These are phyloP conservation scores for Cyphellophora europaea DNA, from an alignment of 2,329 filamentous ascomycete genomes.

Conservation along the genomic window DNA sequence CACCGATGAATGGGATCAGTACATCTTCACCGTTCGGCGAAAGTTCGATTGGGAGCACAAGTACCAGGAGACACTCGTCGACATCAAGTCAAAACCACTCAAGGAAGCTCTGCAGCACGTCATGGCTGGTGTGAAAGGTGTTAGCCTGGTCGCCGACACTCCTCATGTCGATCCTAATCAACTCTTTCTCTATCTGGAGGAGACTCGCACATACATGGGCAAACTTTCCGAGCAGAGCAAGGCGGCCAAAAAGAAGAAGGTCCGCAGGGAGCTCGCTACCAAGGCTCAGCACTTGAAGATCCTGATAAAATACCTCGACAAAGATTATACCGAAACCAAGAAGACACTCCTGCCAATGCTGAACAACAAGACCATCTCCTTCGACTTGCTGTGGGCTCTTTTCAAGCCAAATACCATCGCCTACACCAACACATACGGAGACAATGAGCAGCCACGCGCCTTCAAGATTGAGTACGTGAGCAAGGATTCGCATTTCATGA, in stretches of 20 bases:
- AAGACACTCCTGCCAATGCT: constrained; percentile 74
- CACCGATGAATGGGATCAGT: constrained; percentile 62
- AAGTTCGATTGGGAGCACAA: constrained; percentile 80
- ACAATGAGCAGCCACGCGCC: constrained; percentile 64
- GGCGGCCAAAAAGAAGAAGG: constrained; percentile 42
- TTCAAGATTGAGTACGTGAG: constrained; percentile 73
- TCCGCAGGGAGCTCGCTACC: constrained; percentile 21
- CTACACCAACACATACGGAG: constrained; percentile 69
- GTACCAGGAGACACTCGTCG: constrained; percentile 63
- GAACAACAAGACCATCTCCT: constrained; percentile 54
- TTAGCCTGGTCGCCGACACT: constrained; percentile 71
- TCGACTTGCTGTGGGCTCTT: constrained; percentile 51
- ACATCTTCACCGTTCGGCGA: constrained; percentile 72
- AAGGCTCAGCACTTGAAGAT: constrained; percentile 52
- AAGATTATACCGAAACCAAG: constrained; percentile 69
- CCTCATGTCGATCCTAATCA: constrained; percentile 65
- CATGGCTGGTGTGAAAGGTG: constrained; percentile 66
- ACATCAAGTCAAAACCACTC: constrained; percentile 75
- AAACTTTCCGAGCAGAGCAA: constrained; percentile 56
- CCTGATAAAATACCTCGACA: constrained; percentile 66
- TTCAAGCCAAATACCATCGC: constrained; percentile 73
- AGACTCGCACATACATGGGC: constrained; percentile 57
- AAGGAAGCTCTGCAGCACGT: constrained; percentile 61
- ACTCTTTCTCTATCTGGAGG: constrained; percentile 68
- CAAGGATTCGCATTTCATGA: constrained; percentile 59